A percentile compares a stretch with the other conserved stretches of the same genome.
Conservation (phyloP, 2,329 filamentous ascomycete genomes). For the Colletotrichum orbiculare region DNA sequence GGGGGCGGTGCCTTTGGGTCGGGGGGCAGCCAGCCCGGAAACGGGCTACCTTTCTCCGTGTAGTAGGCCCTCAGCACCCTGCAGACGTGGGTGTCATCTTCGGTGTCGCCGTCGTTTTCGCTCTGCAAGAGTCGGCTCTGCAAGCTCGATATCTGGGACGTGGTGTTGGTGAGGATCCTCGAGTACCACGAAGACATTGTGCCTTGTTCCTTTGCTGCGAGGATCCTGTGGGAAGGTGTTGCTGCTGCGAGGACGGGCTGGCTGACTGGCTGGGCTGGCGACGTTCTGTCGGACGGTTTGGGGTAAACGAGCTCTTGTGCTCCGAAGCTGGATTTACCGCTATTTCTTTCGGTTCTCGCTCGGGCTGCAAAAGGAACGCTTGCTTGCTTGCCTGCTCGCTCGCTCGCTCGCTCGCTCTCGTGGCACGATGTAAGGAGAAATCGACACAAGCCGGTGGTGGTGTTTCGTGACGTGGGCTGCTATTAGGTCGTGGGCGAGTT, state of each 20-base stretch:
- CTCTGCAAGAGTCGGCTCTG: constrained; percentile 75
- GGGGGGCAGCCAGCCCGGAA: constrained; percentile 88
- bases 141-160: constrained; percentile 72
- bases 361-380: constrained; percentile 8
- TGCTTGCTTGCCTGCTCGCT: constrained; percentile 21
- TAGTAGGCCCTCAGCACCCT: constrained; percentile 95
- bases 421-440: neutral
- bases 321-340: constrained; percentile 9
- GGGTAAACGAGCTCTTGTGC: constrained; percentile 27
- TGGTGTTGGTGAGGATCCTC: constrained; percentile 74
- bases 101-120: constrained; percentile 76
- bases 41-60: constrained; percentile 82
- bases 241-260: constrained; percentile 6
- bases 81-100: constrained; percentile 95
- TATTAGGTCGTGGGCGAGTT: constrained; percentile 17
- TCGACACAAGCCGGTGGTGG: neutral
- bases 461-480: constrained; percentile 25
- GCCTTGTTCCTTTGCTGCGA: constrained; percentile 35
- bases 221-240: constrained; percentile 29
- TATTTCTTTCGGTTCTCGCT: neutral
- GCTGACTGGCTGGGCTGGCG: constrained; percentile 4
- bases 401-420: constrained; percentile 5
- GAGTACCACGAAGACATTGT: constrained; percentile 85
- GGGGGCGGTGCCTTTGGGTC: constrained; percentile 81
- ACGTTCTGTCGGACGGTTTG: constrained; percentile 27